Evolutionary conservation across 495 filamentous ascomycete genomes (phyloP).

Genomic region (Aspergillus affinis): DNA sequence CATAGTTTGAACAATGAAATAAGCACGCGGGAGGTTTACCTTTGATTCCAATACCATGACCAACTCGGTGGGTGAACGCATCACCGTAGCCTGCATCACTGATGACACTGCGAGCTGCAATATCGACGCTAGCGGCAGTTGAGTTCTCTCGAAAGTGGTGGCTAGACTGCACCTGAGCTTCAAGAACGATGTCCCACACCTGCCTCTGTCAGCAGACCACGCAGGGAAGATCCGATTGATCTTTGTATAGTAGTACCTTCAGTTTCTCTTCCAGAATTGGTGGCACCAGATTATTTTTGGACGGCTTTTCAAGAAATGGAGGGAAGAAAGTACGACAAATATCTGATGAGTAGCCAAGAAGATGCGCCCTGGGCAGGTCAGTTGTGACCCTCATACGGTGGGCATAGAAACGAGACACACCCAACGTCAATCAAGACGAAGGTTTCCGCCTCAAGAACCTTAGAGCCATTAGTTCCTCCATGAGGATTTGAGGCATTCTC

Average conservation of each 20-base stretch:
- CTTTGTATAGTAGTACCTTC: conserved; percentile 15
- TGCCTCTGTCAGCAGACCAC: conserved; percentile 1
- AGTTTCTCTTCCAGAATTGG: conserved; percentile 42
- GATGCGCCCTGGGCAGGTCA: conserved; percentile 43
- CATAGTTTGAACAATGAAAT: background rate
- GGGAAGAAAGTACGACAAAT: conserved; percentile 57
- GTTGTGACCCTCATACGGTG: background rate
- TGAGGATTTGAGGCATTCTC: conserved; percentile 55
- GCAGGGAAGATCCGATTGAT: background rate
- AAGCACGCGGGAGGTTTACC: conserved; percentile 16
- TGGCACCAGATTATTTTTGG: conserved; percentile 5
- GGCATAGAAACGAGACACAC: conserved; percentile 20
- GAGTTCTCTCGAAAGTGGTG: conserved; percentile 38
- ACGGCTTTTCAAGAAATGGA: conserved; percentile 29
- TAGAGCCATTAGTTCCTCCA: conserved; percentile 50
- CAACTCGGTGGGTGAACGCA: conserved; percentile 55
- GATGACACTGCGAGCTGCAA: conserved; percentile 53
- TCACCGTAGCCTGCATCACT: conserved; percentile 48
- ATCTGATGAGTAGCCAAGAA: conserved; percentile 57
- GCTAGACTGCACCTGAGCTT: conserved; percentile 50
- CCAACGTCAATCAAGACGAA: conserved; percentile 59
- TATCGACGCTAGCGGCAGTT: conserved; percentile 51
- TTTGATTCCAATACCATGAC: conserved; percentile 60
- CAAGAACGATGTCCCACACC: conserved; percentile 52
- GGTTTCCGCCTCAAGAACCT: conserved; percentile 46